phyloP scores from a whole-genome alignment of 2,329 filamentous ascomycete species.

The Colletotrichum cereale region DNA sequence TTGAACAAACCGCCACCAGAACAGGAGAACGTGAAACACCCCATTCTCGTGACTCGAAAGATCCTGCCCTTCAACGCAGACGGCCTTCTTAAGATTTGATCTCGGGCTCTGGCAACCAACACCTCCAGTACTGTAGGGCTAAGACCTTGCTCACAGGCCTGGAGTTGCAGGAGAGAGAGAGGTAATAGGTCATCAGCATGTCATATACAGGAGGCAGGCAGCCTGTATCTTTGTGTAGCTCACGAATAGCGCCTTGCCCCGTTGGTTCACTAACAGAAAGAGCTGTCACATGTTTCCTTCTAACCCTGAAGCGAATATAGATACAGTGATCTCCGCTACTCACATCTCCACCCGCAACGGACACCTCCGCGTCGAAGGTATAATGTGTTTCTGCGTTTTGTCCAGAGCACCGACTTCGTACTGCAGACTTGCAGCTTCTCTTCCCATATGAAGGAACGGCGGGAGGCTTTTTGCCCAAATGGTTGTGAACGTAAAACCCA shows the following conservation, averaged over 20 bases:
- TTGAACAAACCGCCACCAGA: not conserved
- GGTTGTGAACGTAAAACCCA: not conserved
- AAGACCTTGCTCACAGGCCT: not conserved
- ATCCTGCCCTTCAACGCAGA: not conserved
- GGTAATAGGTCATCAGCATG: too few relatives aligned
- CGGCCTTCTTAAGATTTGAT: not conserved
- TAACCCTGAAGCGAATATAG: not conserved
- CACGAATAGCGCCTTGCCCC: not conserved
- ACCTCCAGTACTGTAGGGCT: too few relatives aligned
- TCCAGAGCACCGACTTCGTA: not conserved
- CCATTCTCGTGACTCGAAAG: not conserved
- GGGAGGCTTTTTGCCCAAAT: not conserved
- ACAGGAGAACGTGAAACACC: not conserved
- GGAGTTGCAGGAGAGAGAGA: not conserved
- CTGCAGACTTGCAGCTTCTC: not conserved
- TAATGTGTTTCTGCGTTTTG: not conserved
- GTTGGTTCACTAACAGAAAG: not conserved
- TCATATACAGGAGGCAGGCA: not conserved
- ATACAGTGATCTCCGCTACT: not conserved
- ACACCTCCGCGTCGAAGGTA: not conserved
- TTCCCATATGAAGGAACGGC: not conserved
- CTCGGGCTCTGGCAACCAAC: too few relatives aligned
- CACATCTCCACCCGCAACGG: not conserved
- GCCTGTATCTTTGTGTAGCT: not conserved
- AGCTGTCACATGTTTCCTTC: not conserved